Percentiles rank a stretch among this genome's conserved stretches.
Evolutionary conservation across 192 early-diverging fungal species (phyloP).

Genomic region (Backusella mclennaniae): DNA sequence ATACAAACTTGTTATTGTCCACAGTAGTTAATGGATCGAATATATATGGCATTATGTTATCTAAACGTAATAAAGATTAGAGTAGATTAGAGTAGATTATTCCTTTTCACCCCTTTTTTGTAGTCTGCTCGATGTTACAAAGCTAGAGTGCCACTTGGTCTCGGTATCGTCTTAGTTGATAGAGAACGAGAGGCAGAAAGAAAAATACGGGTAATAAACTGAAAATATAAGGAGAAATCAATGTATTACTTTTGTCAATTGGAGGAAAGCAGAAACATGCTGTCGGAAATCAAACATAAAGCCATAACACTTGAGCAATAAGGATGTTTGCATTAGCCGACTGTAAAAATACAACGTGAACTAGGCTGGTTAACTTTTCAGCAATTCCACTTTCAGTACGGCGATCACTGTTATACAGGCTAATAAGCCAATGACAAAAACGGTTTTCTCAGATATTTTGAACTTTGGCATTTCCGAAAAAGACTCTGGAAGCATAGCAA

Average conservation of each 20-base stretch:
- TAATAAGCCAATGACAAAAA: not conserved
- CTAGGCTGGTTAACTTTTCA: not conserved
- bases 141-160: not conserved
- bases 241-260: not conserved
- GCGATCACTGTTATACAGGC: too few species aligned
- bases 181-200: too few species aligned
- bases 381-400: too few species aligned
- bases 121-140: not conserved
- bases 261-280: not conserved
- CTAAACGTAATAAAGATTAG: not conserved
- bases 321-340: not conserved
- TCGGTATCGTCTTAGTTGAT: not conserved
- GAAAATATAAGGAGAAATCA: not conserved
- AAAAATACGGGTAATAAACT: not conserved
- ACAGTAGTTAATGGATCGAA: too few species aligned
- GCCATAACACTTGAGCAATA: too few species aligned
- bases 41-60: not conserved
- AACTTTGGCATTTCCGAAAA: not conserved
- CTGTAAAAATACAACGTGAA: not conserved
- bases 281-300: too few species aligned
- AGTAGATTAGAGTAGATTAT: not conserved
- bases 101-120: not conserved
- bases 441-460: not conserved
- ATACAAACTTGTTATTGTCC: too few species aligned
- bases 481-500: too few species aligned